A percentile compares a stretch with the other conserved stretches of the same genome.
These are phyloP conservation scores for Aspergillus candidus DNA, from an alignment of 2,329 filamentous ascomycete species.

Conservation along the genomic window DNA sequence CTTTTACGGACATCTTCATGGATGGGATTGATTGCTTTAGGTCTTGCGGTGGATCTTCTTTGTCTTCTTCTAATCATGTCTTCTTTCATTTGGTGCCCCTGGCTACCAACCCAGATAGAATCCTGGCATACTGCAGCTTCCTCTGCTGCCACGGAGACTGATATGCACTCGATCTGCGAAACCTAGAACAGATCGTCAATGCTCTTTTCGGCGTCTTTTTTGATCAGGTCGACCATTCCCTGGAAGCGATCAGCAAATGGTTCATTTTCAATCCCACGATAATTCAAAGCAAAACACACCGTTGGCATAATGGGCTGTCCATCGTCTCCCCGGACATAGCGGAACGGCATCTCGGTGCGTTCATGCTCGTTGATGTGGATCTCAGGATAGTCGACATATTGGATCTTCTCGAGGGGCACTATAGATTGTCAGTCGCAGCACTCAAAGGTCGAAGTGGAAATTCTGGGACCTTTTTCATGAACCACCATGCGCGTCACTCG, in stretches of 20 bases:
- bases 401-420: constrained; percentile 73
- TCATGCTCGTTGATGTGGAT: constrained; percentile 86
- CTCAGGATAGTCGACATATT: constrained; percentile 83
- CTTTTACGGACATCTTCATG: neutral
- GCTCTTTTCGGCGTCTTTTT: constrained; percentile 86
- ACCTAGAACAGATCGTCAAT: constrained; percentile 73
- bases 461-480: constrained; percentile 63
- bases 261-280: neutral
- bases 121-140: neutral
- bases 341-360: constrained; percentile 95
- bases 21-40: too few species aligned
- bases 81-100: too few species aligned
- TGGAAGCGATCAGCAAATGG: constrained; percentile 32
- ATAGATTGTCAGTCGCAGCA: constrained; percentile 5
- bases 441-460: neutral
- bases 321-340: constrained; percentile 72
- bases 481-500: constrained; percentile 86
- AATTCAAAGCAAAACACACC: constrained; percentile 49
- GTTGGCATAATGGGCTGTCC: constrained; percentile 86
- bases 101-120: too few species aligned
- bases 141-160: neutral
- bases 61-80: too few species aligned
- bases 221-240: constrained; percentile 94
- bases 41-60: too few species aligned
- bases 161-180: neutral